Evolutionary conservation across 352 stramenopile species (phyloP).

Genomic region (Globisporangium barbulae): DNA sequence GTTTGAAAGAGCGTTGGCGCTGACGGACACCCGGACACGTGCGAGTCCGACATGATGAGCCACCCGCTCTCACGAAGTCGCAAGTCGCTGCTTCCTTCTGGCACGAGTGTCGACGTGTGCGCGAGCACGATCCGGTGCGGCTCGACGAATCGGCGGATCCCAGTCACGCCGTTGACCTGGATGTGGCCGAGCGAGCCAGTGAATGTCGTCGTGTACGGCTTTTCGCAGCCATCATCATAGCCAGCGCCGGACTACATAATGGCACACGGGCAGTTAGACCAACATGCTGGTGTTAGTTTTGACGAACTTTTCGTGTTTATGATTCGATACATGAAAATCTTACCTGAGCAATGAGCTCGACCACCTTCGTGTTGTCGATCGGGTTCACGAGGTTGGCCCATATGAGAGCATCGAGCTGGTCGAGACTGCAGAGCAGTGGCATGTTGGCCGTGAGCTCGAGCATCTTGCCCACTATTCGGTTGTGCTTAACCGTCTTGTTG

Average conservation of each 20-base stretch:
- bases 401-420: neutral
- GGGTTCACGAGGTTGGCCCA: constrained; percentile 2
- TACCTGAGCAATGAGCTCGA: neutral
- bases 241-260: neutral
- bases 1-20: constrained; percentile 1
- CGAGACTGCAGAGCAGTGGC: neutral
- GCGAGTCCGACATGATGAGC: constrained; percentile 8
- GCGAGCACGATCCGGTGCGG: neutral
- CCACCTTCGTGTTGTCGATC: neutral
- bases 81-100: neutral
- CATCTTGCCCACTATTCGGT: neutral
- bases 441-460: constrained; percentile 10
- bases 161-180: neutral
- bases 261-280: no score
- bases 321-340: no score
- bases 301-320: no score
- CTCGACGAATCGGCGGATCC: constrained; percentile 5
- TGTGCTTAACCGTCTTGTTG: constrained; percentile 10
- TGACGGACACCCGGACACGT: neutral
- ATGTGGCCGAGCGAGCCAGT: neutral
- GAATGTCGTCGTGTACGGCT: neutral
- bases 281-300: no score
- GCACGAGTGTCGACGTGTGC: constrained; percentile 1
- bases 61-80: constrained; percentile 13
- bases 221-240: neutral